phyloP scores from a whole-genome alignment of 1,284 basidiomycete genomes.

The Fereydounia khargensis region DNA sequence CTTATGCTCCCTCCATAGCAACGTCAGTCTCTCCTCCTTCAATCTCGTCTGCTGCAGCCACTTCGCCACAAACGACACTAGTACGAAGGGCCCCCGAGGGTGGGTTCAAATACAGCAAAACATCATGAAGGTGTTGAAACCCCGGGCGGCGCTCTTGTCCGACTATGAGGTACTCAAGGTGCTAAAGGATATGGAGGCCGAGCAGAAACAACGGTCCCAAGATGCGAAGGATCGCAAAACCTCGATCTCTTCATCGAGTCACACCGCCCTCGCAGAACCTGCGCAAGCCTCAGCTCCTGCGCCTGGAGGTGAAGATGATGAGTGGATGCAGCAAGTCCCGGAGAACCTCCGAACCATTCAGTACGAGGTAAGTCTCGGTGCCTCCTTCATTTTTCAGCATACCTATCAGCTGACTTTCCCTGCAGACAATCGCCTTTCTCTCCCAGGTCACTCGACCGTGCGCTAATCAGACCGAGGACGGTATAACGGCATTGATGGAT shows the following conservation, averaged over 20 bases:
- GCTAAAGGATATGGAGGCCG: constrained; percentile 72
- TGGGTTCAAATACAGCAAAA: neutral
- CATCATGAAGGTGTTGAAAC: constrained; percentile 69
- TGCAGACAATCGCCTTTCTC: constrained; percentile 77
- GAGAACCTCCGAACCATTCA: constrained; percentile 84
- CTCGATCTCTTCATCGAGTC: too few relatives aligned
- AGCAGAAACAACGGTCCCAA: constrained; percentile 69
- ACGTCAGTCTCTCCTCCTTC: too few relatives aligned
- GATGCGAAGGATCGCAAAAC: constrained; percentile 59
- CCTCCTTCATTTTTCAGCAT: too few relatives aligned
- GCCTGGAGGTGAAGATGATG: constrained; percentile 28
- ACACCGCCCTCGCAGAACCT: too few relatives aligned
- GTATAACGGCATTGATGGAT: constrained; percentile 69
- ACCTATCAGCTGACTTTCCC: too few relatives aligned
- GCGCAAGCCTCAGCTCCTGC: constrained; percentile 6
- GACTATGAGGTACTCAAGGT: constrained; percentile 82
- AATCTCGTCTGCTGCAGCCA: too few relatives aligned
- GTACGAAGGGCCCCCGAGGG: too few relatives aligned
- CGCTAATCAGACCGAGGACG: constrained; percentile 66
- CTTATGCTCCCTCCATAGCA: too few relatives aligned
- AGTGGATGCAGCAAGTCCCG: constrained; percentile 29
- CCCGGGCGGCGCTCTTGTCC: constrained; percentile 74
- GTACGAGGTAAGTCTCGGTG: constrained; percentile 80
- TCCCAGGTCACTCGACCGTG: constrained; percentile 72
- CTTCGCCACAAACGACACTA: too few relatives aligned